Conservation (phyloP, 1,139 yeast species). For the Geotrichum macrosporum region DNA sequence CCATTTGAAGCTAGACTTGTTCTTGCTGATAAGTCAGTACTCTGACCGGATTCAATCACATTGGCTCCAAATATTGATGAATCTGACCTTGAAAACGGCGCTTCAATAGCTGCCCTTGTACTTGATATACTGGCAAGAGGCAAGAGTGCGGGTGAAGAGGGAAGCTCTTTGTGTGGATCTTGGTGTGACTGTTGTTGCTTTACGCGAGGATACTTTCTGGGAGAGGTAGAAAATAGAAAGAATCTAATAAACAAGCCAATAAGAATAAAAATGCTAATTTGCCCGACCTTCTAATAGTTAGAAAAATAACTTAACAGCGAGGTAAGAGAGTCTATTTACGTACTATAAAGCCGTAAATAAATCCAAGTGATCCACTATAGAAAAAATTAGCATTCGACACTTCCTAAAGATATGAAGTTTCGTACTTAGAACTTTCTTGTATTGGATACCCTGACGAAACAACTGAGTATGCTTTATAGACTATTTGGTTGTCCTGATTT, state of each 20-base stretch:
- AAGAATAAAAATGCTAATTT: slow-evolving; percentile 70
- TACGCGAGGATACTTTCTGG: slow-evolving; percentile 26
- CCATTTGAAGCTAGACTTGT: neutral
- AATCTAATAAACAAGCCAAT: slow-evolving; percentile 73
- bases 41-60: neutral
- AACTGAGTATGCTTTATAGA: slow-evolving; percentile 15
- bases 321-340: neutral
- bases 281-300: slow-evolving; percentile 48
- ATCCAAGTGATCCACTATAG: slow-evolving; percentile 18
- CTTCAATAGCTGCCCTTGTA: slow-evolving; percentile 5
- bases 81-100: slow-evolving; percentile 4
- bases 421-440: slow-evolving; percentile 9
- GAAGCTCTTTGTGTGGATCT: slow-evolving; percentile 18
- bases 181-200: slow-evolving; percentile 5
- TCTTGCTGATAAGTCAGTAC: slow-evolving; percentile 1
- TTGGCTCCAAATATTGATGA: neutral
- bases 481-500: no score
- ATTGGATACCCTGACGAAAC: neutral
- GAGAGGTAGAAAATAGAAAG: slow-evolving; percentile 79
- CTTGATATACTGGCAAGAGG: neutral
- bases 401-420: neutral
- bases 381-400: neutral
- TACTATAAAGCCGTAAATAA: slow-evolving; percentile 22
- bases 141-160: no score
- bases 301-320: neutral